Evolutionary conservation across 1,284 basidiomycete species (phyloP), one percentile per base, ranked within the genome.

Genomic region (Tilletia caries): DNA sequence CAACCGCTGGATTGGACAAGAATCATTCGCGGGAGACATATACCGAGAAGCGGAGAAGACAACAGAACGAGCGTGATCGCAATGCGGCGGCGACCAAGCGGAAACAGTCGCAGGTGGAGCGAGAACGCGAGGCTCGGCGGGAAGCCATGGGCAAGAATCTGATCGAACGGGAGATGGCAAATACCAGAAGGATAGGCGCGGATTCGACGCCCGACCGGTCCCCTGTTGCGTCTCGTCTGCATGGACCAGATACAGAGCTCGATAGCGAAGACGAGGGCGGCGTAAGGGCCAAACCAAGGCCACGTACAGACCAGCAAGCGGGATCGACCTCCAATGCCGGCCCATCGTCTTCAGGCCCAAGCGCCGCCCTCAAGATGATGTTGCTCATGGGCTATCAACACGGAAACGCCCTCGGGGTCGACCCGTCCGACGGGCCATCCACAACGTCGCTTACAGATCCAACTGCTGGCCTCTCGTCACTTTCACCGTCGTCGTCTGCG

Each of bases 301-400:
- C 13, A 27, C 52, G 52, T 29, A 54, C 27, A 6, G 20, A 23
- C 52, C 37, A 10, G 37, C 37, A 41, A 41, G 37, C 37, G 37
- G 37, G 37, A 41, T 41, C 37, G 37, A 41, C 37, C 37, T 41
- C 37, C 2, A 41, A 29, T 25, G n/a, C 52, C 5, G 6, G 12
- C 29, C 4, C 52, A n/a, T 20, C 48, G 1, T 54, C 23, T 2
- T 54, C 52, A 23, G 52, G 52, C n/a, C 52, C 58, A 27, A 72
- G 65, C 64, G 70, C 70, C 37, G 71, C 71, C 29, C 33, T 70
- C 65, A 27, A 43, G 50, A 67, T 70, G 71, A 72, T 72, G 71
- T 18, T 48, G 25, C n/a, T 25, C 18, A 70, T 72, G 71, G 71
- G 71, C 15, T 72, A 67, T 54, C 48, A 64, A 25, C 65, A 34